These are phyloP conservation scores for Cucurbita moschata DNA, from an alignment of 306 rosid species.

Conservation along the genomic window DNA sequence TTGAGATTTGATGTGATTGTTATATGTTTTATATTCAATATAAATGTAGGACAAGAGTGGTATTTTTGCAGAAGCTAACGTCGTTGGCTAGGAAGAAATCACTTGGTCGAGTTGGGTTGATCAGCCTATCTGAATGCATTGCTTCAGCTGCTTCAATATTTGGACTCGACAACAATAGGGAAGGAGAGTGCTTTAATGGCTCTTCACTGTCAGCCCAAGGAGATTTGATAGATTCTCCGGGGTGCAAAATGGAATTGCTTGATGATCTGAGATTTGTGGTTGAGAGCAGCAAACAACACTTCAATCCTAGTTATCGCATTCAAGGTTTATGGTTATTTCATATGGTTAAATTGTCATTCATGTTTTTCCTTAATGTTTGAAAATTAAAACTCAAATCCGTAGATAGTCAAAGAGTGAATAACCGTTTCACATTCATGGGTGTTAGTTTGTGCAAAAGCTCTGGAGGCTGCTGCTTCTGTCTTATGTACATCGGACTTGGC, in stretches of 20 bases:
- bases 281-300: slow-evolving; percentile 88
- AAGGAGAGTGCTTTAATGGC: slow-evolving; percentile 21
- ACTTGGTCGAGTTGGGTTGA: slow-evolving; percentile 80
- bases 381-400: slow-evolving; percentile 10
- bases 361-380: slow-evolving; percentile 8
- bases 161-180: slow-evolving; percentile 13
- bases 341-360: slow-evolving; percentile 22
- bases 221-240: slow-evolving; percentile 18
- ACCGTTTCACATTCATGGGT: slow-evolving; percentile 14
- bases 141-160: slow-evolving; percentile 52
- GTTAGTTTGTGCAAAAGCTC: slow-evolving; percentile 71
- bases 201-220: slow-evolving; percentile 8
- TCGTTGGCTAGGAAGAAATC: slow-evolving; percentile 52
- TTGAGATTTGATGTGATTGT: slow-evolving; percentile 1
- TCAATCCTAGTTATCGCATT: slow-evolving; percentile 86
- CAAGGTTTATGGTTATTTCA: slow-evolving; percentile 40
- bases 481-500: slow-evolving; percentile 57
- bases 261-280: slow-evolving; percentile 63
- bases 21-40: background rate
- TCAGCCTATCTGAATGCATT: slow-evolving; percentile 80
- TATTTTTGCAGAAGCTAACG: slow-evolving; percentile 61
- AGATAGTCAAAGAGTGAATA: slow-evolving; percentile 10
- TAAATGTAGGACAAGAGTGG: slow-evolving; percentile 42
- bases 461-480: slow-evolving; percentile 58
- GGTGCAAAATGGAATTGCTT: slow-evolving; percentile 34